Conservation (phyloP, 805 yeast species). For the Diddensiella transvaalensis region DNA sequence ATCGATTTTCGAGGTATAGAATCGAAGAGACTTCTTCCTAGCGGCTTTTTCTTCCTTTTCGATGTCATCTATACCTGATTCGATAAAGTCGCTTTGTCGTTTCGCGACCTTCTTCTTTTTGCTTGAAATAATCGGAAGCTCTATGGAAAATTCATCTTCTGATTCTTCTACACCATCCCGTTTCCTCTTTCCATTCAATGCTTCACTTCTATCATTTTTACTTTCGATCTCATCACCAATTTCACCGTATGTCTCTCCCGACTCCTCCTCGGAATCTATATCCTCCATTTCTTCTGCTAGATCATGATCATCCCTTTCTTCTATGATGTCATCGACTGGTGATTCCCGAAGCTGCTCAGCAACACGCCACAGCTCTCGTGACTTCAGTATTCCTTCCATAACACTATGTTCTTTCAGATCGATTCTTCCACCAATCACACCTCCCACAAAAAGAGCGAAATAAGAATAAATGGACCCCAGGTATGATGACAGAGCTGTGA, state of each 20-base stretch:
- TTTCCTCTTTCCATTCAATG: neutral
- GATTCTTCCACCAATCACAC: constrained; percentile 49
- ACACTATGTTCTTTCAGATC: constrained; percentile 83
- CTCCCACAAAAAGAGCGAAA: constrained; percentile 66
- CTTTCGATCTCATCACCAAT: neutral
- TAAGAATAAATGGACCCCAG: constrained; percentile 75
- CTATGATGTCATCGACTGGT: constrained; percentile 31
- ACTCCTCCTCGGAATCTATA: constrained; percentile 15
- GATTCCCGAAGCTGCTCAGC: constrained; percentile 51
- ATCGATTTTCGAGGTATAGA: constrained; percentile 95
- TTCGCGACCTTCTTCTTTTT: constrained; percentile 32
- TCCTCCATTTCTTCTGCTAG: constrained; percentile 9
- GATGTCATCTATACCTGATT: constrained; percentile 64
- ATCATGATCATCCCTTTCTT: constrained; percentile 13
- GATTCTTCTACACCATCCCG: neutral
- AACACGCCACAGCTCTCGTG: constrained; percentile 87
- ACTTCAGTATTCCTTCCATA: constrained; percentile 78
- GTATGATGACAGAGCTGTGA: constrained; percentile 71
- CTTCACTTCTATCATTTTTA: neutral
- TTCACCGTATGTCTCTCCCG: constrained; percentile 18
- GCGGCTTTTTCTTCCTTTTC: constrained; percentile 83
- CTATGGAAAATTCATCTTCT: constrained; percentile 17
- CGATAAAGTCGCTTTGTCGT: constrained; percentile 54
- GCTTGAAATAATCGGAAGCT: neutral
- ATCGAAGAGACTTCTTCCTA: constrained; percentile 78